Evolutionary conservation across 2,329 filamentous ascomycete species (phyloP), one percentile per base, ranked within the genome.

Genomic region (Periconia sp.): DNA sequence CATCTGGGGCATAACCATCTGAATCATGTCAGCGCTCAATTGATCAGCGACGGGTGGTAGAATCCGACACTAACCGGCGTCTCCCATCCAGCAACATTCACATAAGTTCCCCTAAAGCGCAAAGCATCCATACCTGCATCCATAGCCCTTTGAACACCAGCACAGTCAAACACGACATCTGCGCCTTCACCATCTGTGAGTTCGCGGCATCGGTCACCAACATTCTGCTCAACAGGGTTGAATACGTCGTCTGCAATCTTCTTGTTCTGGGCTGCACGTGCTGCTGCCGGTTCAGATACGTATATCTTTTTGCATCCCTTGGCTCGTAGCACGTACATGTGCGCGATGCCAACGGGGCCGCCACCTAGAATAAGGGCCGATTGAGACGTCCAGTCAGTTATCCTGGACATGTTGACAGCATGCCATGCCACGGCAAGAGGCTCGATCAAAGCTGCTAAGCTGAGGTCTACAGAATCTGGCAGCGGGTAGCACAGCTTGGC

Each of bases 331-430:
- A 63, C 66, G 10, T 57, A 52, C 5, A 65, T 62, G 3, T 63
- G 59, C 7, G 62, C 59, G 5, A 81, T 70, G 7, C 79, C 78
- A 44, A 82, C 80, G 0, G 78, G 78, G 2, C 78, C 78, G 13
- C 75, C 60, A 11, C 64, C 63, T 8, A 62, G 26, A 28, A 66
- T 54, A 8, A 66, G 36, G 3, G 50, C 59, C 12, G 45, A 46
- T 36, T 56, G 44, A 1, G 31, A 22, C 2, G 13, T 18, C 55
- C 54, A 62, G 17, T 53, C 43, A 2, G 21, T 1, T 5, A 58
- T 15, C 0, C 36, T 46, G 9, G 43, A 48, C 1, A 51, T 22
- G 8, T 42, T 36, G 11, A 61, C 34, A 4, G 61, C 63, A 48
- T 65, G 63, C 61, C 61, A 65, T 5, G 61, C 63, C 1, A 65